Evolutionary conservation across 768 basidiomycete species (phyloP).

Genomic region (Aureoboletus auriporus): DNA sequence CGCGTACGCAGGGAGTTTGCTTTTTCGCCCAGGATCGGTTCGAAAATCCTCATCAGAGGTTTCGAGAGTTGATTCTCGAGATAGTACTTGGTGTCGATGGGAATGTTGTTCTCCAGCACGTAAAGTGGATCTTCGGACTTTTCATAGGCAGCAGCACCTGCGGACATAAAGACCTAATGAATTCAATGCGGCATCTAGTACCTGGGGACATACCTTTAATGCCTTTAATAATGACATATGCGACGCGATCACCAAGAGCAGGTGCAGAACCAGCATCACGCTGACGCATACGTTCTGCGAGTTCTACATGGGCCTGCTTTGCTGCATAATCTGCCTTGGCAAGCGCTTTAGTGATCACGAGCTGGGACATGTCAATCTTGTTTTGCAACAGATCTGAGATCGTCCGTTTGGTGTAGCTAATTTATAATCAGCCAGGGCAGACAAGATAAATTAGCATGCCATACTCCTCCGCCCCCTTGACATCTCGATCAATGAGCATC

Average conservation of each 20-base stretch:
- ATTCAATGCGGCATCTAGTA: background rate
- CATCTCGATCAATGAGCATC: slow-evolving; percentile 94
- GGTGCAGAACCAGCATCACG: slow-evolving; percentile 98
- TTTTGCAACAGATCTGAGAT: slow-evolving; percentile 95
- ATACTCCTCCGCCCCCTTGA: slow-evolving; percentile 89
- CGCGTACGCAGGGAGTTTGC: slow-evolving; percentile 74
- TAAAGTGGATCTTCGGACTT: slow-evolving; percentile 98
- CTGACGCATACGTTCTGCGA: slow-evolving; percentile 92
- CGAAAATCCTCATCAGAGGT: slow-evolving; percentile 95
- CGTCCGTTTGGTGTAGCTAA: slow-evolving; percentile 86
- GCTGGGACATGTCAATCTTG: slow-evolving; percentile 97
- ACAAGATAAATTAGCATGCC: slow-evolving; percentile 21
- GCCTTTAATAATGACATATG: slow-evolving; percentile 97
- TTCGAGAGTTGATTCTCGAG: slow-evolving; percentile 97
- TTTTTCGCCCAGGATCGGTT: slow-evolving; percentile 93
- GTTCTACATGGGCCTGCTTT: slow-evolving; percentile 95
- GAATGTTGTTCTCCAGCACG: slow-evolving; percentile 96
- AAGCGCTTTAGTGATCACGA: slow-evolving; percentile 97
- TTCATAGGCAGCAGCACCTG: slow-evolving; percentile 97
- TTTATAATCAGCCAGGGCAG: slow-evolving; percentile 15
- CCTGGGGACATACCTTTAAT: slow-evolving; percentile 66
- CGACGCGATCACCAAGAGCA: slow-evolving; percentile 95
- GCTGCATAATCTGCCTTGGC: slow-evolving; percentile 90
- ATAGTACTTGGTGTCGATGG: slow-evolving; percentile 97
- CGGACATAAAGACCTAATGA: background rate